Conservation (phyloP, 164 flowering plant species). For the Nymphaea thermarum region DNA sequence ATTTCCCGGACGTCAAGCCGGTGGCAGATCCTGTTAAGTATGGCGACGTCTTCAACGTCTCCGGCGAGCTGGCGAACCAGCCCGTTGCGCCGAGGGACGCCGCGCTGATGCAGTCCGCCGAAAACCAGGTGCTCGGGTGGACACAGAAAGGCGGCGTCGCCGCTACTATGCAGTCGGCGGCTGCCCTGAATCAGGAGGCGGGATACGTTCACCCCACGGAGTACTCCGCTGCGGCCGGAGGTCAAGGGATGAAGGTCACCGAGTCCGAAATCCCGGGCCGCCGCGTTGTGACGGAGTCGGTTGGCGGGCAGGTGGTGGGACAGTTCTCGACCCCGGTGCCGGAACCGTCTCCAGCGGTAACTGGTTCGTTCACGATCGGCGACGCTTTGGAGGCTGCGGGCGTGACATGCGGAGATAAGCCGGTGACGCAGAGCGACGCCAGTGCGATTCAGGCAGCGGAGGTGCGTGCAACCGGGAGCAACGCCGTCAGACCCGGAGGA, state of each 20-base stretch:
- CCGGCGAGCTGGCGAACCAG: conserved; percentile 30
- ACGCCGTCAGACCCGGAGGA: conserved; percentile 34
- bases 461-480: conserved; percentile 44
- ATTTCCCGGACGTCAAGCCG: too few relatives aligned
- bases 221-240: conserved; percentile 14
- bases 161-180: conserved; percentile 32
- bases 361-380: conserved; percentile 37
- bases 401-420: conserved; percentile 41
- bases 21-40: conserved; percentile 19
- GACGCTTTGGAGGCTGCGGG: conserved; percentile 64
- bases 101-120: conserved; percentile 38
- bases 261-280: conserved; percentile 2
- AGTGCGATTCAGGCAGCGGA: conserved; percentile 68
- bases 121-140: conserved; percentile 27
- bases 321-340: background rate
- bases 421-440: conserved; percentile 47
- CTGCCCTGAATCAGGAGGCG: conserved; percentile 16
- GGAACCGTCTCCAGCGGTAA: background rate
- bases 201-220: conserved; percentile 35
- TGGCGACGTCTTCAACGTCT: conserved; percentile 31
- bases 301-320: background rate
- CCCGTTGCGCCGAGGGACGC: conserved; percentile 39
- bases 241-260: conserved; percentile 17
- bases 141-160: conserved; percentile 35
- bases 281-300: conserved; percentile 2